Conservation (phyloP, 495 filamentous ascomycete species). For the Bathelium albidoporum region DNA sequence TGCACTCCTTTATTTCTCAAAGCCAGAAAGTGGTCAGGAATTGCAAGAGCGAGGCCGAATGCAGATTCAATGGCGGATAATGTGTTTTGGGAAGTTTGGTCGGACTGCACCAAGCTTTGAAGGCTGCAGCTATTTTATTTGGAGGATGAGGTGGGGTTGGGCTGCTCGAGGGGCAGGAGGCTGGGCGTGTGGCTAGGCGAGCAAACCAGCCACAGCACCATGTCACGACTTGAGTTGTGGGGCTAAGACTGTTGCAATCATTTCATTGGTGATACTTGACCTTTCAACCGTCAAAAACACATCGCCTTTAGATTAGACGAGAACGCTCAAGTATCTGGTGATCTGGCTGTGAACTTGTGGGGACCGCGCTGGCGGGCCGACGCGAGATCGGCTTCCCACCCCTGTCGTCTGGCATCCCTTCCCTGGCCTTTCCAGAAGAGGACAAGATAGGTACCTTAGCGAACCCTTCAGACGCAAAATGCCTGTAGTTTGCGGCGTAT, state of each 20-base stretch:
- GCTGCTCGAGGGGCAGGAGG: neutral
- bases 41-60: too few relatives aligned
- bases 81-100: too few relatives aligned
- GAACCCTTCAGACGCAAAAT: too few relatives aligned
- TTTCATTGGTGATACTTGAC: neutral
- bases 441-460: too few relatives aligned
- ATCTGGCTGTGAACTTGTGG: neutral
- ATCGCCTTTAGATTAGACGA: too few relatives aligned
- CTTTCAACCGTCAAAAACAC: neutral
- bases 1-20: too few relatives aligned
- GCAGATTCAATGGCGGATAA: too few relatives aligned
- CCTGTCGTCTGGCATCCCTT: neutral
- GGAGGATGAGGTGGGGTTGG: neutral
- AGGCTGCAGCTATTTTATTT: slow-evolving; percentile 2
- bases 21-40: too few relatives aligned
- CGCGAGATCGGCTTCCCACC: slow-evolving; percentile 3
- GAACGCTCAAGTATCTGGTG: neutral
- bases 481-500: too few relatives aligned
- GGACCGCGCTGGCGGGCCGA: neutral
- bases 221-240: neutral
- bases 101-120: too few relatives aligned
- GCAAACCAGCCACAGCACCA: neutral
- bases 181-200: neutral
- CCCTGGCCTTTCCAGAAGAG: too few relatives aligned
- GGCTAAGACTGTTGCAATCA: too few relatives aligned